Conservation (phyloP, 2,329 filamentous ascomycete genomes). For the Colletotrichum trifolii region DNA sequence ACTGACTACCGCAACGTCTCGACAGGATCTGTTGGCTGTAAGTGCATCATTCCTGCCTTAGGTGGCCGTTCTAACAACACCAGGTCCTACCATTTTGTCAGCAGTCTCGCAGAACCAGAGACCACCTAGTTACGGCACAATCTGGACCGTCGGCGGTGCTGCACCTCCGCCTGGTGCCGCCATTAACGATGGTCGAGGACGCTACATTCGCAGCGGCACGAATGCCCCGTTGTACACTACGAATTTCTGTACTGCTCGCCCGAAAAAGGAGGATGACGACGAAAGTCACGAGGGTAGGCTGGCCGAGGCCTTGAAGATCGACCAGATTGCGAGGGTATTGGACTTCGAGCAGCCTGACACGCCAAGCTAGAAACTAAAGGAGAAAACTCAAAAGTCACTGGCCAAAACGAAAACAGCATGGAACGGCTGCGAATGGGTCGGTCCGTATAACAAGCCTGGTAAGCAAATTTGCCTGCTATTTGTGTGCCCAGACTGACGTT, state of each 20-base stretch:
- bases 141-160: constrained; percentile 83
- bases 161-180: constrained; percentile 63
- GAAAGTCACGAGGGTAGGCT: constrained; percentile 79
- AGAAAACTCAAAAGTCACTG: constrained; percentile 30
- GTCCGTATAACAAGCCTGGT: constrained; percentile 20
- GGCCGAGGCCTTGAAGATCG: constrained; percentile 83
- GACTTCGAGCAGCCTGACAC: constrained; percentile 56
- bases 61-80: background rate
- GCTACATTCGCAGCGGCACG: constrained; percentile 74
- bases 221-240: constrained; percentile 74
- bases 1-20: constrained; percentile 36
- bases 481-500: background rate
- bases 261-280: constrained; percentile 66
- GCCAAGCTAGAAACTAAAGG: constrained; percentile 4
- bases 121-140: constrained; percentile 73
- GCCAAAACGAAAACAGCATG: constrained; percentile 49
- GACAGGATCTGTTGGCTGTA: background rate
- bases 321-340: constrained; percentile 75
- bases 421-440: constrained; percentile 55
- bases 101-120: constrained; percentile 44
- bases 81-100: constrained; percentile 42
- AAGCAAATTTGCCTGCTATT: background rate
- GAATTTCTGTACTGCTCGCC: constrained; percentile 55
- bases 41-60: constrained; percentile 19
- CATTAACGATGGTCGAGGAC: constrained; percentile 72